Conservation (phyloP, 805 yeast genomes). For the Zygoascus bituminiphila region DNA sequence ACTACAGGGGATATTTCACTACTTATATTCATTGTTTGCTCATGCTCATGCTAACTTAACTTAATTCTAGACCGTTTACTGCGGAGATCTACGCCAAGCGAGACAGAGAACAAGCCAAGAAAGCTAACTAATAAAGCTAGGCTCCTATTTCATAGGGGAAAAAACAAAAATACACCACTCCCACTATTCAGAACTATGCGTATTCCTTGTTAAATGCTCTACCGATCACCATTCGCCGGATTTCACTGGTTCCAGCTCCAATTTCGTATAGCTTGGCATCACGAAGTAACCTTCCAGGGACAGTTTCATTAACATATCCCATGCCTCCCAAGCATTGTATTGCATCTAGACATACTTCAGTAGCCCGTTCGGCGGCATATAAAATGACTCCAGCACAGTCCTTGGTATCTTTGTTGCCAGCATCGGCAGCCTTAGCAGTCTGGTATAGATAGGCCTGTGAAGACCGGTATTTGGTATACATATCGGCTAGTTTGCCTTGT, state of each 20-base stretch:
- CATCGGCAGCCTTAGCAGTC: slow-evolving; percentile 23
- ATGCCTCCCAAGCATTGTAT: slow-evolving; percentile 29
- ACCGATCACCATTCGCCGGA: slow-evolving; percentile 29
- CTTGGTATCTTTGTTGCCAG: slow-evolving; percentile 22
- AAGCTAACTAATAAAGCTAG: slow-evolving; percentile 19
- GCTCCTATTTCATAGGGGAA: neutral
- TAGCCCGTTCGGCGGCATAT: slow-evolving; percentile 29
- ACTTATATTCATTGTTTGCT: neutral
- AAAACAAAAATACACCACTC: neutral
- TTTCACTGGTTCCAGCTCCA: slow-evolving; percentile 28
- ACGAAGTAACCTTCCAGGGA: slow-evolving; percentile 26
- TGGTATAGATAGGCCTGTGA: slow-evolving; percentile 25
- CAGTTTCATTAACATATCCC: slow-evolving; percentile 29
- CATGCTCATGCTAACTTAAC: neutral
- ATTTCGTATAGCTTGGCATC: slow-evolving; percentile 29
- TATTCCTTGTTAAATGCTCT: slow-evolving; percentile 27
- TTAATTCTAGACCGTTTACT: slow-evolving; percentile 61
- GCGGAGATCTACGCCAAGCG: slow-evolving; percentile 79
- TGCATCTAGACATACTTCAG: slow-evolving; percentile 27
- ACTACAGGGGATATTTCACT: neutral
- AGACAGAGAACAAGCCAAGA: slow-evolving; percentile 34
- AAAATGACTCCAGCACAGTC: slow-evolving; percentile 29
- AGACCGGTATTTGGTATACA: slow-evolving; percentile 28
- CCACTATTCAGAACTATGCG: neutral
- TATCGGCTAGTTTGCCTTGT: slow-evolving; percentile 29